phyloP scores from a whole-genome alignment of 768 basidiomycete species.

The Lentinula edodes region DNA sequence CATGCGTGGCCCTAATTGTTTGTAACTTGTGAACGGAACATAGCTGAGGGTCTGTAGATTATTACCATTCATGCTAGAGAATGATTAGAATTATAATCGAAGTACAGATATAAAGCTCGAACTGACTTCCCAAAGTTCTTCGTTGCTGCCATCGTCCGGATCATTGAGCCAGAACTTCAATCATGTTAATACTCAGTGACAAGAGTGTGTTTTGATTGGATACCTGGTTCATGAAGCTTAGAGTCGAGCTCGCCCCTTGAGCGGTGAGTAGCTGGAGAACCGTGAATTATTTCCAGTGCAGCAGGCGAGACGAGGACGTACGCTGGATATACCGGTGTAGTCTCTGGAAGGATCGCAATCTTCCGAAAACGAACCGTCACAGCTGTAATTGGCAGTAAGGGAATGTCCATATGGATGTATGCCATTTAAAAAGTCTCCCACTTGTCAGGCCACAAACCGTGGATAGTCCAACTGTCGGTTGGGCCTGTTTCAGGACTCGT shows the following conservation, averaged over 20 bases:
- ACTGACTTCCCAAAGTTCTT: constrained; percentile 63
- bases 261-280: constrained; percentile 41
- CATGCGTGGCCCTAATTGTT: constrained; percentile 38
- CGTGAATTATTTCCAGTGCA: neutral
- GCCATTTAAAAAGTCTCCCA: constrained; percentile 18
- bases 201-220: neutral
- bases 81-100: constrained; percentile 4
- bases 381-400: constrained; percentile 30
- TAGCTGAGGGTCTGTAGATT: neutral
- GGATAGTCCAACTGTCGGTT: constrained; percentile 66
- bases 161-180: constrained; percentile 56
- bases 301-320: constrained; percentile 14
- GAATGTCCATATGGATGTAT: neutral
- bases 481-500: constrained; percentile 60
- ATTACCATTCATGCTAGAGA: constrained; percentile 61
- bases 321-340: constrained; percentile 38
- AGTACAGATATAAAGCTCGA: constrained; percentile 10
- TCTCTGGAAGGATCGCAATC: constrained; percentile 42
- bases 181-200: too few relatives aligned
- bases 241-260: constrained; percentile 53
- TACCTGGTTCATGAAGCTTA: constrained; percentile 52
- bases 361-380: constrained; percentile 37
- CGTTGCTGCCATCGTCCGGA: constrained; percentile 39
- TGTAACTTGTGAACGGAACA: neutral
- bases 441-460: constrained; percentile 69